Conservation (phyloP, 495 filamentous ascomycete genomes). For the Mytilinidion resinicola region DNA sequence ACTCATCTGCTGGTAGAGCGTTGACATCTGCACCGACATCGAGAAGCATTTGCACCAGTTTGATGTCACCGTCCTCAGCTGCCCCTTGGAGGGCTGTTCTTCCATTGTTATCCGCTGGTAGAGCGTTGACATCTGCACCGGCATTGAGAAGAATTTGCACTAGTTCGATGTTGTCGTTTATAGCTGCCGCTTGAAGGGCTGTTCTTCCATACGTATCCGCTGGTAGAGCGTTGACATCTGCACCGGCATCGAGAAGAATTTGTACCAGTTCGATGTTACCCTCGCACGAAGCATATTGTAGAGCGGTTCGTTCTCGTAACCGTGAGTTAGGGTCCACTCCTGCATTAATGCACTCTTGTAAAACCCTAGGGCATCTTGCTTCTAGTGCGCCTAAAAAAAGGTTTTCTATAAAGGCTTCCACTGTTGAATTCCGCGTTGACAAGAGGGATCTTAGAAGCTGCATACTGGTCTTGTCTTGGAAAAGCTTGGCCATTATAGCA, state of each 20-base stretch:
- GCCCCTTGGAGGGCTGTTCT: background rate
- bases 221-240: background rate
- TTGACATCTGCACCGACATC: background rate
- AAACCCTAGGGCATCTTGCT: background rate
- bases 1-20: background rate
- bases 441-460: background rate
- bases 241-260: background rate
- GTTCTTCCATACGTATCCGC: background rate
- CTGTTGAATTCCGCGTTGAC: background rate
- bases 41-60: background rate
- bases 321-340: slow-evolving; percentile 1
- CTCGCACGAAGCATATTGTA: background rate
- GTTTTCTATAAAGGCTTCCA: slow-evolving; percentile 3
- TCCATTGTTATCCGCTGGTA: background rate
- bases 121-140: slow-evolving; percentile 1
- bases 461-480: background rate
- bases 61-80: background rate
- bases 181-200: background rate
- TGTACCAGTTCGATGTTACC: background rate
- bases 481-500: background rate
- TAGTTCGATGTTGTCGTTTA: background rate
- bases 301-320: background rate
- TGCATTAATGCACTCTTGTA: background rate
- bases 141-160: background rate
- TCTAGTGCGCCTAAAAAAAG: slow-evolving; percentile 2